Evolutionary conservation across 495 filamentous ascomycete species (phyloP).

Genomic region (Xylaria palmicola): DNA sequence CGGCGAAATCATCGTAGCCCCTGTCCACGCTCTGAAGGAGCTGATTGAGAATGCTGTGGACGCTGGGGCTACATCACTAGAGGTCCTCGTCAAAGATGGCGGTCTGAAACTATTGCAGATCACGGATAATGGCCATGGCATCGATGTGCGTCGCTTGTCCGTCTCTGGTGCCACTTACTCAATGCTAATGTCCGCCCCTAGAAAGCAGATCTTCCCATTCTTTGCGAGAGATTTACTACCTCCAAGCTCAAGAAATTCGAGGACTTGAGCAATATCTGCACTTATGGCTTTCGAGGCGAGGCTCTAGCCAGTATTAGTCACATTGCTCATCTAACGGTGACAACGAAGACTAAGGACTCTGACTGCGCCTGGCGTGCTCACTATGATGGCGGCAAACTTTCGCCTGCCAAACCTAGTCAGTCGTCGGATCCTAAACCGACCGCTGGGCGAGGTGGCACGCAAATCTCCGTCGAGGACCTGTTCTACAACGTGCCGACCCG

Average conservation of each 20-base stretch:
- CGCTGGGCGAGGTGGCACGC: constrained; percentile 90
- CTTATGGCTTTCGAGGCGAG: constrained; percentile 97
- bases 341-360: constrained; percentile 88
- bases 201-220: constrained; percentile 88
- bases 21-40: constrained; percentile 96
- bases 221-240: constrained; percentile 96
- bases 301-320: constrained; percentile 98
- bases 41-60: constrained; percentile 97
- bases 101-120: constrained; percentile 97
- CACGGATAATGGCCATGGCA: constrained; percentile 96
- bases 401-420: constrained; percentile 89
- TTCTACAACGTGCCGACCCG: constrained; percentile 95
- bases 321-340: constrained; percentile 93
- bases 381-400: constrained; percentile 81
- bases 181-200: constrained; percentile 36
- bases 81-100: constrained; percentile 91
- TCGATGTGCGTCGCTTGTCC: constrained; percentile 64
- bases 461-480: constrained; percentile 95
- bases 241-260: constrained; percentile 96
- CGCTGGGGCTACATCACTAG: constrained; percentile 87
- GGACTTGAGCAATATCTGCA: constrained; percentile 85
- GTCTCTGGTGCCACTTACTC: not conserved
- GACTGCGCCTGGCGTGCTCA: constrained; percentile 85
- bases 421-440: constrained; percentile 82
- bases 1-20: constrained; percentile 98